These are phyloP conservation scores for Fereydounia khargensis DNA, from an alignment of 1,284 basidiomycete genomes.

Conservation along the genomic window DNA sequence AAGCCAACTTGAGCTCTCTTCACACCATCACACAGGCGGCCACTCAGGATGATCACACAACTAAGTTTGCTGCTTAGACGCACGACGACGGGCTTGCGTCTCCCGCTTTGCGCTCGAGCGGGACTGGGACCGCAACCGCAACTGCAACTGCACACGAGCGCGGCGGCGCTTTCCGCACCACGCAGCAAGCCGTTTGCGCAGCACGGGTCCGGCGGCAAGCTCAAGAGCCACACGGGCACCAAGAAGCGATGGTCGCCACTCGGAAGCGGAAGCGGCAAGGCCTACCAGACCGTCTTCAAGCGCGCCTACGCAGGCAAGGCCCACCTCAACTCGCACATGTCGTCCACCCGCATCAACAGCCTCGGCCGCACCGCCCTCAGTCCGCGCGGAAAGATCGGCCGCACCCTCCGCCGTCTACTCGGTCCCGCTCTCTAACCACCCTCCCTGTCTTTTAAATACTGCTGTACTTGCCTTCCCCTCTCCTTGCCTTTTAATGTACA, in stretches of 20 bases:
- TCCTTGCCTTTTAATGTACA: no score
- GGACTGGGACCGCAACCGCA: no score
- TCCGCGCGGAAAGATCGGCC: conserved; percentile 28
- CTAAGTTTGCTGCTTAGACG: no score
- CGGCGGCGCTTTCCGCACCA: conserved; percentile 5
- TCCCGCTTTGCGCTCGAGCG: no score
- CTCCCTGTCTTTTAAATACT: no score
- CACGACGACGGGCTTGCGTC: no score
- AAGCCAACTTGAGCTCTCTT: no score
- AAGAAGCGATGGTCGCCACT: conserved; percentile 46
- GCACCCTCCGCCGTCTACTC: conserved; percentile 42
- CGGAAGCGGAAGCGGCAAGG: conserved; percentile 32
- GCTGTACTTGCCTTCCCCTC: no score
- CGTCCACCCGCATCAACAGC: conserved; percentile 36
- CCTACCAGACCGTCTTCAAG: conserved; percentile 36
- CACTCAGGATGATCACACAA: no score
- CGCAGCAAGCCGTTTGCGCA: conserved; percentile 29
- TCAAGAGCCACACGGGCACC: conserved; percentile 42
- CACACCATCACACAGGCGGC: no score
- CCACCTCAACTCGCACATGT: conserved; percentile 48
- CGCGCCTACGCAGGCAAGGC: conserved; percentile 34
- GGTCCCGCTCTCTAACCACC: conserved; percentile 33
- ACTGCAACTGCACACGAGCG: no score
- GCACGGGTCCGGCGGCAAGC: conserved; percentile 30
- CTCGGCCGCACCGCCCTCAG: conserved; percentile 33